Conservation (phyloP, 352 stramenopile species). For the Blastocystis sp. region DNA sequence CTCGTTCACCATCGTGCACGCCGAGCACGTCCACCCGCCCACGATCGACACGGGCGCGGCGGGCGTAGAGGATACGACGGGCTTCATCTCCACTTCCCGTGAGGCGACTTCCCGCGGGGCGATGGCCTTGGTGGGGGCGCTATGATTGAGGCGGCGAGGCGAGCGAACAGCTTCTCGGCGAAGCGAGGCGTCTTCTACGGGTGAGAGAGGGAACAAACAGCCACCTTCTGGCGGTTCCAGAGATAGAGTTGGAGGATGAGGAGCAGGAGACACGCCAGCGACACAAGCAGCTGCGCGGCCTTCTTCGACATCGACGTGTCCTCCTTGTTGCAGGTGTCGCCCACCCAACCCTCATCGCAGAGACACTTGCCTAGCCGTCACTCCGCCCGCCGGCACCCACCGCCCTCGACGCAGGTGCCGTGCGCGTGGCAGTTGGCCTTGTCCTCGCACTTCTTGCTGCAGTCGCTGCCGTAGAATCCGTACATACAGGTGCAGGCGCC, state of each 20-base stretch:
- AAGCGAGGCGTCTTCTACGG: slow-evolving; percentile 44
- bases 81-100: background rate
- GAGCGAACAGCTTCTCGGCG: slow-evolving; percentile 38
- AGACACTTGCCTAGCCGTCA: slow-evolving; percentile 6
- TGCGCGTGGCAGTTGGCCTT: background rate
- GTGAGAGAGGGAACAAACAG: background rate
- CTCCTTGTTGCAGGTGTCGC: slow-evolving; percentile 5
- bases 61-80: background rate
- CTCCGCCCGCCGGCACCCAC: background rate
- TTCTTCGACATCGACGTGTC: background rate
- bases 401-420: slow-evolving; percentile 11
- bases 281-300: background rate
- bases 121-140: background rate
- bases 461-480: background rate
- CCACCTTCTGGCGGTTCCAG: slow-evolving; percentile 27
- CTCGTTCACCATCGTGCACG: slow-evolving; percentile 27
- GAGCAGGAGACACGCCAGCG: background rate
- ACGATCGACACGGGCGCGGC: background rate
- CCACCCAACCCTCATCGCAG: background rate
- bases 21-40: slow-evolving; percentile 36
- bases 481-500: slow-evolving; percentile 16
- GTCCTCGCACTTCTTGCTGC: background rate
- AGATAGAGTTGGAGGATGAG: background rate
- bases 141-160: background rate
- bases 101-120: background rate